A percentile compares a stretch with the other conserved stretches of the same genome.
phyloP scores from a whole-genome alignment of 331 rosid genomes.

The Acacia concinna region DNA sequence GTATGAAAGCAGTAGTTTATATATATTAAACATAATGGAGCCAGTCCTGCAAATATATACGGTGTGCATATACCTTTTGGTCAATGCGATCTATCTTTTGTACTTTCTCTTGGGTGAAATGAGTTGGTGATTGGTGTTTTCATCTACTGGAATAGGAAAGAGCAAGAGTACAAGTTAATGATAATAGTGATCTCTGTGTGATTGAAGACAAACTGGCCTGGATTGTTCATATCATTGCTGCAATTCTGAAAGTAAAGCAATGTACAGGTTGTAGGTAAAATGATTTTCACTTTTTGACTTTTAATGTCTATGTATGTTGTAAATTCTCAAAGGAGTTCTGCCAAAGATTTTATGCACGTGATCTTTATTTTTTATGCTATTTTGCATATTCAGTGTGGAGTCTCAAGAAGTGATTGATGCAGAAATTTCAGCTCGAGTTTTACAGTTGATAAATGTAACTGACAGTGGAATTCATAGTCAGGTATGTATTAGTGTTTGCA shows the following conservation, averaged over 20 bases:
- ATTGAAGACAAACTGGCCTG: conserved; percentile 96
- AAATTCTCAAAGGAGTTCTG: conserved; percentile 3
- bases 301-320: conserved; percentile 19
- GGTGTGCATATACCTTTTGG: conserved; percentile 53
- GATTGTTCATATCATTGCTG: conserved; percentile 96
- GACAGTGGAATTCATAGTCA: conserved; percentile 93
- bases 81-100: conserved; percentile 23
- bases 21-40: conserved; percentile 85
- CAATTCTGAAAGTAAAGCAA: conserved; percentile 85
- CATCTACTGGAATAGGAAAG: conserved; percentile 67
- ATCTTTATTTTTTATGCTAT: conserved; percentile 25
- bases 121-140: conserved; percentile 30
- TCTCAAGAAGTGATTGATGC: conserved; percentile 96
- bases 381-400: conserved; percentile 66
- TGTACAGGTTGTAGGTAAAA: conserved; percentile 89
- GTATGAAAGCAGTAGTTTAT: conserved; percentile 95
- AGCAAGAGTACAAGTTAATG: conserved; percentile 77
- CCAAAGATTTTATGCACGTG: conserved; percentile 14
- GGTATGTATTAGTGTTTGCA: conserved; percentile 47
- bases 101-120: conserved; percentile 24
- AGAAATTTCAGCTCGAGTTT: conserved; percentile 94
- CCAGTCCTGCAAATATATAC: conserved; percentile 87
- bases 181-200: conserved; percentile 70
- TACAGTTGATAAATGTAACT: conserved; percentile 85
- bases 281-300: conserved; percentile 19